A percentile compares a stretch with the other conserved stretches of the same genome.
Conservation (phyloP, 352 stramenopile genomes). For the Detonula confervacea region DNA sequence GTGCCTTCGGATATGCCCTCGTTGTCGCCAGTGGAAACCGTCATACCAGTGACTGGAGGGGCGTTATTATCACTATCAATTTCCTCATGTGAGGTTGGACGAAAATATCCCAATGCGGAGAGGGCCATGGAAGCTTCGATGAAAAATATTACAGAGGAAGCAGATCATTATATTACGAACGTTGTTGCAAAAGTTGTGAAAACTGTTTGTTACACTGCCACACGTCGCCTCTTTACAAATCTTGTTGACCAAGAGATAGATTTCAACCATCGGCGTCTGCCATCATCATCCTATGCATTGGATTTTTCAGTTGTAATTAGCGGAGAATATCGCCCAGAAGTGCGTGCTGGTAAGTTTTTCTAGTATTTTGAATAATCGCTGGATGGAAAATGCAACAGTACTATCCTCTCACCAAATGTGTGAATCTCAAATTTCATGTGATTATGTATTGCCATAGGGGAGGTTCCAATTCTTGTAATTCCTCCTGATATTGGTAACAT, state of each 20-base stretch:
- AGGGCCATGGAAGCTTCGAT: background rate
- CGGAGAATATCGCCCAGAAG: slow-evolving; percentile 29
- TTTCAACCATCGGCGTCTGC: slow-evolving; percentile 20
- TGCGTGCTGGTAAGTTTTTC: slow-evolving; percentile 20
- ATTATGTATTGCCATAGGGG: slow-evolving; percentile 11
- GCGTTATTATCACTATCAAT: background rate
- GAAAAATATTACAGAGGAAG: background rate
- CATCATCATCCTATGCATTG: slow-evolving; percentile 25
- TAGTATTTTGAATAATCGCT: background rate
- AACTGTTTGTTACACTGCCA: background rate
- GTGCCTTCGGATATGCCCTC: background rate
- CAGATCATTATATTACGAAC: background rate
- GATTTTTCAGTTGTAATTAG: slow-evolving; percentile 47
- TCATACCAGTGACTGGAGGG: background rate
- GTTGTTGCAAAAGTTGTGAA: background rate
- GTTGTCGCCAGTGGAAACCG: background rate
- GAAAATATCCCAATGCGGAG: background rate
- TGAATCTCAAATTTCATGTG: background rate
- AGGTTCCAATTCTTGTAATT: background rate
- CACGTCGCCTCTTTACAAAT: background rate
- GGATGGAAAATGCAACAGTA: background rate
- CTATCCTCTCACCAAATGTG: background rate
- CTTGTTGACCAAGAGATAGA: background rate
- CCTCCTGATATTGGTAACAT: slow-evolving; percentile 31
- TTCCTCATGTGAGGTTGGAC: background rate